phyloP scores from a whole-genome alignment of 176 grass and related monocot species.

The Tillandsia leiboldiana region DNA sequence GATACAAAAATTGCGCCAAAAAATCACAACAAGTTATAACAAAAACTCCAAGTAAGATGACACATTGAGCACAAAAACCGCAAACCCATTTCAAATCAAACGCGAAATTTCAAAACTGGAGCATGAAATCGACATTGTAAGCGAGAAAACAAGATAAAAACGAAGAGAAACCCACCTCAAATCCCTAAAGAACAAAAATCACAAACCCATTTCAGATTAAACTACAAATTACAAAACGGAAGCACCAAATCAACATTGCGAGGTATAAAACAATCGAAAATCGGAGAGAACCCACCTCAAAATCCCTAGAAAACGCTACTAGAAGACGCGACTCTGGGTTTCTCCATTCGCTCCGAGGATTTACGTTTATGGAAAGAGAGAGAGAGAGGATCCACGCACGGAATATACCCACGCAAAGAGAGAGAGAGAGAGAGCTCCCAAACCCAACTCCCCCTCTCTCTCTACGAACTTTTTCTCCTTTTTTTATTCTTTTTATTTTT shows the following conservation, averaged over 20 bases:
- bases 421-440: not conserved
- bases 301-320: not conserved
- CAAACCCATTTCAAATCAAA: not conserved
- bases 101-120: not conserved
- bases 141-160: not conserved
- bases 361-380: not conserved
- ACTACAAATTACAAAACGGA: not conserved
- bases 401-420: not conserved
- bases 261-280: not conserved
- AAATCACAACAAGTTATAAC: not conserved
- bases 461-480: not conserved
- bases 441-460: not conserved
- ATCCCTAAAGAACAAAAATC: not conserved
- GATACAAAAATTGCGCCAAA: not conserved
- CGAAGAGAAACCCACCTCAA: constrained; percentile 1
- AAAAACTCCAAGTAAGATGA: not conserved
- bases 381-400: not conserved
- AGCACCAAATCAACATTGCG: not conserved
- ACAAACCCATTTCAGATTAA: not conserved
- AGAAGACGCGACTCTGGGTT: not conserved
- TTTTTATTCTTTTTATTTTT: not conserved
- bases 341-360: not conserved
- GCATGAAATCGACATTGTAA: not conserved
- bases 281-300: not conserved
- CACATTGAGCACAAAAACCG: not conserved